Base-by-base conservation (phyloP, 2,329 filamentous ascomycete species). In the Trichophaea hybrida region DNA sequence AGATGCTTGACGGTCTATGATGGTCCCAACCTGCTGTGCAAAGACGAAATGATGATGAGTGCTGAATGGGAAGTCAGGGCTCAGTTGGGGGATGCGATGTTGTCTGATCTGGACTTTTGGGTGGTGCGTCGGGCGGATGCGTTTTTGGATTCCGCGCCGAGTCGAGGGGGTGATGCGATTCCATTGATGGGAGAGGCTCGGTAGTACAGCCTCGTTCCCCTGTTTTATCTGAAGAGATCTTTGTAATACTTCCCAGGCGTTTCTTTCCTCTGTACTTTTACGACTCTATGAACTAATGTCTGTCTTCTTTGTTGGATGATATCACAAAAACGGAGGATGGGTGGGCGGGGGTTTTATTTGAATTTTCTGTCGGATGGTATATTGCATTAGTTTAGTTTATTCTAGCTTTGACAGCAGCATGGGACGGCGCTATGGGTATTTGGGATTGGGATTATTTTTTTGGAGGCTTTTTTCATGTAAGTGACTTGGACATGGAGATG, bases 1-100 rank as follows among this genome's bases (percentile, higher is more conserved):
- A 86, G 93, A 33, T 88, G 96, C 58, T 78, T 97, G 69, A 88
- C 88, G 65, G 87, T 94, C 17, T 98, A 94, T 69, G 89, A 97
- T 70, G 93, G 93, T 0, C 79, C 79, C 13, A 83, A 90, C 57
- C 83, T 91, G 46, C 78, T 98, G 54, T 93, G 87, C 80, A 97
- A 97, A 76, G 93, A 98, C 71, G 93, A 98, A 74, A 93, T 97
- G 88, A 94, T 96, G 89, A 83, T 98, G 54, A 88, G 90, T 67
- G 89, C 86, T 13, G 89, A 95, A 68, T 90, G 93, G 69, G 93
- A 98, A 74, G 88, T 97, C 40, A 88, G 91, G 69, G 78, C 95
- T 72, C 83, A 83, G 72, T 78, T 96, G 15, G 80, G 80, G 31
- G 53, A 43, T 15, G 34, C 34, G 31, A 7, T 17, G n/a, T 8